phyloP scores from a whole-genome alignment of 345 rosid species.

The Acer campestre region DNA sequence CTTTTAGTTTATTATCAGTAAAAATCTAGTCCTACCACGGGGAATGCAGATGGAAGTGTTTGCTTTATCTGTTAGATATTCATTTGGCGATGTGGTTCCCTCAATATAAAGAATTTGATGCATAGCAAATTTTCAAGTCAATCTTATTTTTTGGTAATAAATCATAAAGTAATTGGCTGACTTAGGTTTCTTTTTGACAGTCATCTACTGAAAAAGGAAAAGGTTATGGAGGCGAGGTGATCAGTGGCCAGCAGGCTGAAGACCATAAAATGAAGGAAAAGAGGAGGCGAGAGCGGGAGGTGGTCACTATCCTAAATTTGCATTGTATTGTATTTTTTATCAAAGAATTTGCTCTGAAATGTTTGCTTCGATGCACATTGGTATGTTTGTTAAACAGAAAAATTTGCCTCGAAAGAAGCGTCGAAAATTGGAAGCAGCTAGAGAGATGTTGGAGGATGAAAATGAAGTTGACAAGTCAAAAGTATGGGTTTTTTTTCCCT shows the following conservation, averaged over 20 bases:
- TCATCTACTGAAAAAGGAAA: constrained; percentile 53
- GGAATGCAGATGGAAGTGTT: not conserved
- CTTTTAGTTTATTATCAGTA: not conserved
- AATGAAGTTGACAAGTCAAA: constrained; percentile 36
- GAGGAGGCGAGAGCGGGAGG: constrained; percentile 91
- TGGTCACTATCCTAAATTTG: constrained; percentile 24
- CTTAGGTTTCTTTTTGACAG: constrained; percentile 31
- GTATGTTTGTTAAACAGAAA: constrained; percentile 53
- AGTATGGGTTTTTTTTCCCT: constrained; percentile 39
- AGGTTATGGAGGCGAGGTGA: constrained; percentile 52
- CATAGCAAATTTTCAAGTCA: not conserved
- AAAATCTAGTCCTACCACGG: not conserved
- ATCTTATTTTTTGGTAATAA: not conserved
- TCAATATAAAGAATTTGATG: not conserved
- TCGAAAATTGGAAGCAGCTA: constrained; percentile 89
- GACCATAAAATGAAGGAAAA: constrained; percentile 91
- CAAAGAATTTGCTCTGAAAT: not conserved
- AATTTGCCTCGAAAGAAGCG: constrained; percentile 86
- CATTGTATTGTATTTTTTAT: constrained; percentile 17
- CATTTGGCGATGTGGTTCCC: not conserved
- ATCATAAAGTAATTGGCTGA: not conserved
- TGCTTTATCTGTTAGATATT: not conserved
- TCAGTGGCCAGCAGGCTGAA: constrained; percentile 89
- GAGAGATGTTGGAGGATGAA: constrained; percentile 92
- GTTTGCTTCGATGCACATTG: constrained; percentile 20